A percentile compares a stretch with the other conserved stretches of the same genome.
Evolutionary conservation across 2,329 filamentous ascomycete genomes (phyloP).

Genomic region (Trichophyton equinum): DNA sequence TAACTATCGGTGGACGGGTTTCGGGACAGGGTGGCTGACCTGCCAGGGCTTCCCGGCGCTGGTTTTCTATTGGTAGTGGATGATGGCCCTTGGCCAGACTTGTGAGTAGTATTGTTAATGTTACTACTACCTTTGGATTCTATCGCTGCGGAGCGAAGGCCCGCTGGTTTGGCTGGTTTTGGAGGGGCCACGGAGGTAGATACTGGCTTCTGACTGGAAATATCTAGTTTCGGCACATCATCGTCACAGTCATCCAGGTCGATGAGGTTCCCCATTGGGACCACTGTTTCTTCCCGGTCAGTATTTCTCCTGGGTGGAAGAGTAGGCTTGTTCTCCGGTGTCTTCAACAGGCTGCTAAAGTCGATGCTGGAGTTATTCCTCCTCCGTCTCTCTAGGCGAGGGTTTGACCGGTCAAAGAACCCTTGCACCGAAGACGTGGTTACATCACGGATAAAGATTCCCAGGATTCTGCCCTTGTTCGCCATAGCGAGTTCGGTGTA

Average conservation of each 20-base stretch:
- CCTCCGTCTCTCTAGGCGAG: constrained; percentile 19
- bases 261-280: constrained; percentile 26
- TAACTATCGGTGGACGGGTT: constrained; percentile 11
- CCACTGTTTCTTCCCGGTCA: constrained; percentile 13
- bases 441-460: constrained; percentile 88
- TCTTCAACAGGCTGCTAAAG: constrained; percentile 19
- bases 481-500: constrained; percentile 86
- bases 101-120: background rate
- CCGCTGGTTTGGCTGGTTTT: constrained; percentile 34
- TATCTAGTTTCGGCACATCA: constrained; percentile 13
- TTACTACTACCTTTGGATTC: constrained; percentile 6
- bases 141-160: constrained; percentile 13
- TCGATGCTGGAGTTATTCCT: constrained; percentile 20
- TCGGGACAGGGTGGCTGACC: constrained; percentile 9
- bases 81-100: background rate
- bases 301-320: constrained; percentile 28
- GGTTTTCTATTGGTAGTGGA: constrained; percentile 13
- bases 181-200: constrained; percentile 22
- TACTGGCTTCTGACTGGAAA: constrained; percentile 12
- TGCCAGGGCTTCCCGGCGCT: constrained; percentile 12
- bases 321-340: constrained; percentile 23
- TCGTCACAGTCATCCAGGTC: constrained; percentile 23
- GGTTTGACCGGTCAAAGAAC: constrained; percentile 62
- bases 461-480: constrained; percentile 70
- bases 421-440: constrained; percentile 61